Evolutionary conservation across 768 basidiomycete genomes (phyloP), one percentile per base, ranked within the genome.

Genomic region (Boletus bicolor): DNA sequence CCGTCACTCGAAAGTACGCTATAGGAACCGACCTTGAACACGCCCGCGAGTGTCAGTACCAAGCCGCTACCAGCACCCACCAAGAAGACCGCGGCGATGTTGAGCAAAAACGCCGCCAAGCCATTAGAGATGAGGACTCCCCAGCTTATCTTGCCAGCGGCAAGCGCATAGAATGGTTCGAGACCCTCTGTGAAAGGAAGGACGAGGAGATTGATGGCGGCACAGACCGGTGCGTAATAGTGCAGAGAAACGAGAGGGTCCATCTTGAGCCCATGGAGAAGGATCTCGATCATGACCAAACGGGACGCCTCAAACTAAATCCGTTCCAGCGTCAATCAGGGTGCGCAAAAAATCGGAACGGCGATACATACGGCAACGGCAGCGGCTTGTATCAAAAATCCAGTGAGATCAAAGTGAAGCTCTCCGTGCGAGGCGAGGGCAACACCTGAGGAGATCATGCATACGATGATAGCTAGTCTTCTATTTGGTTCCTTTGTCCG

Each of bases 191-290:
- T 95, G 76, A 98, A 91, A 7, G 94, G 93, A 19, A 98, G 73
- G 59, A 96, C 77, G 51, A 82, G 68, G 24, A 93, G 81, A 72
- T 97, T 98, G 76, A 98, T 90, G 57, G 77, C 70, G 0, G 96
- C 93, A 71, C 96, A 98, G 49, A 98, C 91, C 14, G 94, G 94
- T 10, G 95, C 94, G 68, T 94, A 97, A 76, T 96, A 98, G 76
- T 98, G 91, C 49, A 98, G 73, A 7, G 94, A 97, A 21, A 93
- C 91, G 7, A 98, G 82, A 0, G 96, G 96, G 67, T 97, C 93
- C 95, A 98, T 98, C 76, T 97, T 97, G 66, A 97, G 76, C 37
- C 94, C 94, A 67, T 97, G 93, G 0, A 98, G 78, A 39, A 98
- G 84, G 50, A 95, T 84, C 70, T 98, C 91, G 57, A 98, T 98